Conservation (phyloP, 2,329 filamentous ascomycete genomes). For the Aspergillus candidus region DNA sequence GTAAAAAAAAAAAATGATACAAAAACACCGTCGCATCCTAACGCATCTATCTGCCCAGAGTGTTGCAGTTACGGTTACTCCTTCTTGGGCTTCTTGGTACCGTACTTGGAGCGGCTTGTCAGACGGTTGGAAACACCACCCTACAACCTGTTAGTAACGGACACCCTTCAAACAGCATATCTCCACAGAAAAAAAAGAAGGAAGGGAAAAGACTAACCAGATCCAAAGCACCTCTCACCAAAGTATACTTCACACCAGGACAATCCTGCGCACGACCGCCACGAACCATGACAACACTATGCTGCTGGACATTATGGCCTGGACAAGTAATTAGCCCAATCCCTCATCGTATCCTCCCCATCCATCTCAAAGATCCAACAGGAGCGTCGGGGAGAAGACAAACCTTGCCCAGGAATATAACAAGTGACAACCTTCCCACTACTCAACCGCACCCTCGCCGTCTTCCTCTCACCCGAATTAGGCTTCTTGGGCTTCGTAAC, state of each 20-base stretch:
- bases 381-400: slow-evolving; percentile 1
- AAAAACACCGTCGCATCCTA: background rate
- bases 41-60: background rate
- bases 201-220: slow-evolving; percentile 58
- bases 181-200: background rate
- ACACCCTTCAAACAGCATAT: background rate
- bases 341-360: background rate
- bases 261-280: slow-evolving; percentile 94
- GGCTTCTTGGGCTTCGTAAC: slow-evolving; percentile 97
- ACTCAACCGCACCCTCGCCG: slow-evolving; percentile 81
- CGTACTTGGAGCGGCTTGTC: slow-evolving; percentile 89
- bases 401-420: slow-evolving; percentile 88
- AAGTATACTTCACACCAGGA: slow-evolving; percentile 92
- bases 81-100: slow-evolving; percentile 96
- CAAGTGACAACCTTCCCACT: slow-evolving; percentile 82
- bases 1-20: no score
- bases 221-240: slow-evolving; percentile 87
- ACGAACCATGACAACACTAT: slow-evolving; percentile 92
- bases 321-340: slow-evolving; percentile 11
- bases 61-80: slow-evolving; percentile 36
- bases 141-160: slow-evolving; percentile 44
- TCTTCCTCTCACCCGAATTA: slow-evolving; percentile 95
- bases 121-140: slow-evolving; percentile 82
- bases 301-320: slow-evolving; percentile 97
- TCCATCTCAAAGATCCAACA: background rate